Evolutionary conservation across 192 early-diverging fungal genomes (phyloP), one percentile per base, ranked within the genome.

Genomic region (Linnemannia schmuckeri): DNA sequence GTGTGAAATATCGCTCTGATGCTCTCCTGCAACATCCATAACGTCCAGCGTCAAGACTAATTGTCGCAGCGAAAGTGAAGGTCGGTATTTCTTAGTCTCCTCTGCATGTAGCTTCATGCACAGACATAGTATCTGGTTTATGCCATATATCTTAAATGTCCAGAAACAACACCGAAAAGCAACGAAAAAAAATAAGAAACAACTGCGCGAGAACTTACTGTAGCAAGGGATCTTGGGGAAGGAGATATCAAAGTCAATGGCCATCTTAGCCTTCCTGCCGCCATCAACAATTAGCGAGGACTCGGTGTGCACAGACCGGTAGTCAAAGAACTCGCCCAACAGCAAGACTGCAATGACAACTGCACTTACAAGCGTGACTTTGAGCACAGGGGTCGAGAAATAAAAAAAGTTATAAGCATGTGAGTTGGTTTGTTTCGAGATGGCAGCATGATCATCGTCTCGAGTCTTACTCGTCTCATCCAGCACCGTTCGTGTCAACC

Each of bases 161-260:
- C 35, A 2, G 13, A 38, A 47, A 42, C 24, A 30, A 38, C 61
- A 49, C 22, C 61, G 4, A 72, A 63, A 72, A 72, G 54, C 70
- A 22, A 75, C 15, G 73, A 74, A 44, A 42, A 1, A 49, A 2
- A 22, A 18, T 52, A 52, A 52, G 18, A 15, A 4, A 30, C 71
- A 37, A 27, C 38, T 17, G 27, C 44, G 55, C 20, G 17, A 42
- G 89, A 40, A 52, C 91, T 85, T 89, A 97, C 95, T 85, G 80
- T 94, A 95, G 81, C 98, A 99, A 6, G 97, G 98, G 27, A 97
- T 94, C 46, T 94, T 91, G 57, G 96, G 98, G 76, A 99, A 97
- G 0, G 96, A 95, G 81, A 99, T 93, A 90, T 99, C 95, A 70
- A 98, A 85, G 82, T 95, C 94, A 80, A 99, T 98, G 44, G 89